phyloP scores from a whole-genome alignment of 257 asterid species.

The Rauvolfia tetraphylla region DNA sequence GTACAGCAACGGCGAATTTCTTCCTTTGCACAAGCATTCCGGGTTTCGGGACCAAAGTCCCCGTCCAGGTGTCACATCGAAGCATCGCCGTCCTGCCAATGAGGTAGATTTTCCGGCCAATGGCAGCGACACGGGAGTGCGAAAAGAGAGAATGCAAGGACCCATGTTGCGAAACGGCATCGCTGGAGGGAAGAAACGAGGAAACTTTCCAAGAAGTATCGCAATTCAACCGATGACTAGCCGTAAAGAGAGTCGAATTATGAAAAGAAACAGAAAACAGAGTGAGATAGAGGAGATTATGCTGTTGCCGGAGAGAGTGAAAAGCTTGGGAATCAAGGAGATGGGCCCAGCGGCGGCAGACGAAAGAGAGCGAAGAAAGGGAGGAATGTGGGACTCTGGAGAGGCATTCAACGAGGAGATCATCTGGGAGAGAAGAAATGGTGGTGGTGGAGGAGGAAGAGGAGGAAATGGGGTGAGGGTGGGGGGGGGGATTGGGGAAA shows the following conservation, averaged over 20 bases:
- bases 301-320: conserved; percentile 53
- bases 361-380: conserved; percentile 65
- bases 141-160: conserved; percentile 38
- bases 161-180: conserved; percentile 26
- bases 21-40: conserved; percentile 57
- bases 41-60: conserved; percentile 51
- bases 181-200: conserved; percentile 40
- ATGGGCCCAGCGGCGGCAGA: conserved; percentile 81
- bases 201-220: conserved; percentile 52
- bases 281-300: conserved; percentile 44
- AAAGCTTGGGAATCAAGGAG: conserved; percentile 63
- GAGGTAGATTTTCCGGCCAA: conserved; percentile 68
- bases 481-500: conserved; percentile 68
- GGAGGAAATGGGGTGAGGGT: conserved; percentile 29
- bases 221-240: conserved; percentile 45
- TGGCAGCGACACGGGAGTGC: conserved; percentile 47
- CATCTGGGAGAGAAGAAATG: conserved; percentile 75
- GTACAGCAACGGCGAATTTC: conserved; percentile 72
- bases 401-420: conserved; percentile 76
- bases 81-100: conserved; percentile 67
- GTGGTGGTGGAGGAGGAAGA: conserved; percentile 34
- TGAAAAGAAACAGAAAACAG: conserved; percentile 59
- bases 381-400: conserved; percentile 55
- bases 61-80: conserved; percentile 85
- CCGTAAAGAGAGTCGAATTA: conserved; percentile 57